These are phyloP conservation scores for Calonectria fujianensis DNA, from an alignment of 2,329 filamentous ascomycete species.

Conservation along the genomic window DNA sequence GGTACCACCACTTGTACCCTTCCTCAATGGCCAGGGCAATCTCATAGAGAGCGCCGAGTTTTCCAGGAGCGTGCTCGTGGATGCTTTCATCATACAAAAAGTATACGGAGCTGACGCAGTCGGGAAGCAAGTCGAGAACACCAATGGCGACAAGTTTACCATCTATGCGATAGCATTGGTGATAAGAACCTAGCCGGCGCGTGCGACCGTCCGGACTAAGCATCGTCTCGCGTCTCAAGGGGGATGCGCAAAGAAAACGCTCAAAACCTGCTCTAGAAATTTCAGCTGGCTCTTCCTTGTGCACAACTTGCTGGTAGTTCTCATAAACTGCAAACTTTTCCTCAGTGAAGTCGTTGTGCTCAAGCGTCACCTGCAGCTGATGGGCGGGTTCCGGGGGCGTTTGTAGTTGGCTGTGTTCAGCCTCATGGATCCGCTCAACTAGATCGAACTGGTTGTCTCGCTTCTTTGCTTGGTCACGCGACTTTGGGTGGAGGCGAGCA, in stretches of 20 bases:
- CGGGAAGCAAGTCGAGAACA: slow-evolving; percentile 84
- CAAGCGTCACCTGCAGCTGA: slow-evolving; percentile 80
- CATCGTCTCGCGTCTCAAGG: slow-evolving; percentile 70
- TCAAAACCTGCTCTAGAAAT: slow-evolving; percentile 79
- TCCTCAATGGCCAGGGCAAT: slow-evolving; percentile 81
- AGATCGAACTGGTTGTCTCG: slow-evolving; percentile 82
- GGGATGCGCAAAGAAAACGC: slow-evolving; percentile 84
- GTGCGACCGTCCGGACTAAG: slow-evolving; percentile 69
- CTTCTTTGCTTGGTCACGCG: slow-evolving; percentile 78
- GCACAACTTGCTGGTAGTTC: slow-evolving; percentile 85
- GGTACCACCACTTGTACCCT: slow-evolving; percentile 86
- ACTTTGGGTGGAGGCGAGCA: slow-evolving; percentile 78
- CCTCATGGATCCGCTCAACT: slow-evolving; percentile 80
- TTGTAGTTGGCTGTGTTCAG: slow-evolving; percentile 74
- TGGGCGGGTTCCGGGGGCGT: slow-evolving; percentile 79
- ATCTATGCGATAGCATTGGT: slow-evolving; percentile 88
- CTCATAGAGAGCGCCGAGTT: slow-evolving; percentile 84
- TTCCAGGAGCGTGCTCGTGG: slow-evolving; percentile 81
- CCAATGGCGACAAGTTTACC: slow-evolving; percentile 84
- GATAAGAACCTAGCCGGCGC: slow-evolving; percentile 81
- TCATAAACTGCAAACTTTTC: slow-evolving; percentile 85
- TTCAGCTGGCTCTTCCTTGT: slow-evolving; percentile 77
- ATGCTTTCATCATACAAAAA: slow-evolving; percentile 88
- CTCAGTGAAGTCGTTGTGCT: slow-evolving; percentile 81
- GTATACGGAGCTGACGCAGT: slow-evolving; percentile 88